Evolutionary conservation across 129 eudicot species (phyloP).

Genomic region (Tagetes patula): DNA sequence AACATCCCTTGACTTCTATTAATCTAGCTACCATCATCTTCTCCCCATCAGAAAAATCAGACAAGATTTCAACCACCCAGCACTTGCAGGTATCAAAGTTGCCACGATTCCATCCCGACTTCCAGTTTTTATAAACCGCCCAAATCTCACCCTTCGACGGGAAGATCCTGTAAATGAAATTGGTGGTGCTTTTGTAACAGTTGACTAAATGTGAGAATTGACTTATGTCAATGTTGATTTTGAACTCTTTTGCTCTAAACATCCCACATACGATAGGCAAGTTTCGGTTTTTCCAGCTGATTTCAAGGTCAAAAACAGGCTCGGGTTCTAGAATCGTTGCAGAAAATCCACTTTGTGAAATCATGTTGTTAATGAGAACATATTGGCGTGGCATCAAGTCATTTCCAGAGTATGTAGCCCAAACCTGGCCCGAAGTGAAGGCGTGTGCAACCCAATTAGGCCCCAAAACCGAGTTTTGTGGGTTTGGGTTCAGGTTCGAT

Average conservation of each 20-base stretch:
- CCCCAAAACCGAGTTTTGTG: slow-evolving; percentile 34
- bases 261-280: slow-evolving; percentile 50
- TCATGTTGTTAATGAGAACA: slow-evolving; percentile 40
- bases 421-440: slow-evolving; percentile 55
- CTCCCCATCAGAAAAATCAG: slow-evolving; percentile 53
- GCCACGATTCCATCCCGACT: slow-evolving; percentile 33
- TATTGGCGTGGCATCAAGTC: slow-evolving; percentile 60
- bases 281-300: slow-evolving; percentile 39
- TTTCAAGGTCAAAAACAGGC: slow-evolving; percentile 30
- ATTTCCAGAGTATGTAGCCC: slow-evolving; percentile 51
- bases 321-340: slow-evolving; percentile 54
- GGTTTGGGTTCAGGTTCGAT: slow-evolving; percentile 10
- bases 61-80: slow-evolving; percentile 50
- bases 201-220: slow-evolving; percentile 52
- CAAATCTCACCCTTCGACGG: slow-evolving; percentile 63
- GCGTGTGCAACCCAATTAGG: slow-evolving; percentile 41
- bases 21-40: slow-evolving; percentile 44
- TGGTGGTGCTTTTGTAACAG: slow-evolving; percentile 35
- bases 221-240: slow-evolving; percentile 33
- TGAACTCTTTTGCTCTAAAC: slow-evolving; percentile 41
- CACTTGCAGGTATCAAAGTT: slow-evolving; percentile 38
- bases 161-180: slow-evolving; percentile 46
- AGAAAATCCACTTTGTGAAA: slow-evolving; percentile 35
- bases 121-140: slow-evolving; percentile 65
- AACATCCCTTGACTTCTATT: slow-evolving; percentile 57